Evolutionary conservation across 2,329 filamentous ascomycete genomes (phyloP).

Genomic region (Aspergillus caelatus): DNA sequence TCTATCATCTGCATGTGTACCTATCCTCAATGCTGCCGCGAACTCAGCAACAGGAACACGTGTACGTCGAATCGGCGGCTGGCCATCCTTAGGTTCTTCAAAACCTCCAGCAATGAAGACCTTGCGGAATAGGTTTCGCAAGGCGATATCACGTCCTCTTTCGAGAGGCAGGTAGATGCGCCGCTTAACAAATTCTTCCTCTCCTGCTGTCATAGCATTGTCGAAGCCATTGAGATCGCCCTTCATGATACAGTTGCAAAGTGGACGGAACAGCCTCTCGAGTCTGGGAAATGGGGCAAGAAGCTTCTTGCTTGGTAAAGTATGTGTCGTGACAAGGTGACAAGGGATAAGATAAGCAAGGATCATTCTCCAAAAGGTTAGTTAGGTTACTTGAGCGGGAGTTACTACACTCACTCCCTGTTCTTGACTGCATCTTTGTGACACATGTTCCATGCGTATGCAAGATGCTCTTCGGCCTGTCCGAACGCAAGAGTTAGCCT

Average conservation of each 20-base stretch:
- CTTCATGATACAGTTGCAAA: constrained; percentile 76
- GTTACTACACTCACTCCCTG: constrained; percentile 65
- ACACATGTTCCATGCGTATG: constrained; percentile 80
- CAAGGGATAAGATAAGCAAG: constrained; percentile 94
- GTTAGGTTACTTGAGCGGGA: constrained; percentile 10
- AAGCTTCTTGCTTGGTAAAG: constrained; percentile 72
- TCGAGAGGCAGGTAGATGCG: constrained; percentile 95
- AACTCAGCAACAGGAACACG: constrained; percentile 84
- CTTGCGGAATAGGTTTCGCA: constrained; percentile 89
- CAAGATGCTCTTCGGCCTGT: constrained; percentile 78
- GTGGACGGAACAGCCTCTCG: constrained; percentile 74
- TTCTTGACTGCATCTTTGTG: constrained; percentile 73
- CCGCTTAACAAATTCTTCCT: constrained; percentile 90
- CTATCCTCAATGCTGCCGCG: constrained; percentile 77
- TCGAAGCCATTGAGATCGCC: constrained; percentile 87
- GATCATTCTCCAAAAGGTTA: constrained; percentile 66
- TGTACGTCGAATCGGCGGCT: constrained; percentile 64
- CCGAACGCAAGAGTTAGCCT: constrained; percentile 13
- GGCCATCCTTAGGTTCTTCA: constrained; percentile 72
- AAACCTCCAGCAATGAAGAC: constrained; percentile 86
- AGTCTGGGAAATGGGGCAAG: constrained; percentile 76
- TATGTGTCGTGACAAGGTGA: constrained; percentile 83
- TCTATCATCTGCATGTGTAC: constrained; percentile 54
- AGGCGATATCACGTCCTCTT: constrained; percentile 83
- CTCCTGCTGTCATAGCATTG: constrained; percentile 73